Evolutionary conservation across 2,329 filamentous ascomycete genomes (phyloP), one percentile per base, ranked within the genome.

Genomic region (Penicillium sumatraense): DNA sequence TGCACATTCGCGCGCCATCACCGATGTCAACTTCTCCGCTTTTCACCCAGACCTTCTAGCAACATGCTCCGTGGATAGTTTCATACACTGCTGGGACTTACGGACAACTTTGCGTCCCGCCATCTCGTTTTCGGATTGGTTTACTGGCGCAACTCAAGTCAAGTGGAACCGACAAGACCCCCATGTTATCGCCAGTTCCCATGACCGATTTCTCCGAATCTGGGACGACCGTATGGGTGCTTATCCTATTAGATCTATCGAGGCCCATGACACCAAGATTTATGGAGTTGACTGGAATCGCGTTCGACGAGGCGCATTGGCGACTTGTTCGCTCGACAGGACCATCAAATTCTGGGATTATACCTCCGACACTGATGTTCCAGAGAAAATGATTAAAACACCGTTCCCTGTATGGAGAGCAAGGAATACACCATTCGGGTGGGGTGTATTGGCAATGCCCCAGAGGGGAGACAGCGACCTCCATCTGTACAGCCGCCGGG

Each of bases 281-380:
- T 97, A 97, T 70, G 93, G 93, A 24, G 81, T 97, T 29, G 93
- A 97, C 74, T 97, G 93, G 93, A 96, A 96, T 69, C 85, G 93
- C 49, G 89, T 88, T 11, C 82, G 87, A 45, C 76, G 86, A 1
- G 88, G 85, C 9, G 87, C 86, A 31, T 80, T 97, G 48, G 86
- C 91, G 5, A 97, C 93, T 2, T 97, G 93, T 73, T 96, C 93
- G 1, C 79, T 97, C 46, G 93, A 97, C 70, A 91, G 89, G 70
- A 96, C 89, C 36, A 93, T 97, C 75, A 96, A 96, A 70, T 89
- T 96, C 61, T 97, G 93, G 93, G 89, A 96, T 71, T 91, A 92
- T 64, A 81, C 79, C 2, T 79, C 83, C 16, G 80, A 86, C 4
- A 80, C 81, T 3, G 82, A 90, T 58, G 77, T 81, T 16, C 88